A percentile compares a stretch with the other conserved stretches of the same genome.
Conservation (phyloP, 169 alveolate species). For the Cryptosporidium xiaoi region DNA sequence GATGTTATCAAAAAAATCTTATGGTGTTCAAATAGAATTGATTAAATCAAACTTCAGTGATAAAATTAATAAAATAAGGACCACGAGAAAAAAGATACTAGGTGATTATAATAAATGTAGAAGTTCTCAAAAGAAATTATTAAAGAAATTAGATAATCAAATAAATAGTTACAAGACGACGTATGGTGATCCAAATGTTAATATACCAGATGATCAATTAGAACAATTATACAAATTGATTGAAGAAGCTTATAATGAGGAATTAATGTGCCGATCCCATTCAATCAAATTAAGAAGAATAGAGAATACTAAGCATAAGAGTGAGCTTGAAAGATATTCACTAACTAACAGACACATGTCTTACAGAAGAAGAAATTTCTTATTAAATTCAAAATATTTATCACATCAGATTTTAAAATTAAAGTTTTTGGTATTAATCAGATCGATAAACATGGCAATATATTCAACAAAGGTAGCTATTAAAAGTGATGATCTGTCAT, state of each 20-base stretch:
- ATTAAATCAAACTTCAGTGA: neutral
- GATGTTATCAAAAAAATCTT: neutral
- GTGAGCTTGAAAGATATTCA: neutral
- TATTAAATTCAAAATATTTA: neutral
- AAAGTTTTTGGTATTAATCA: neutral
- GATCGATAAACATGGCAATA: conserved; percentile 10
- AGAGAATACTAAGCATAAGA: neutral
- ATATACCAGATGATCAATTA: too few species aligned
- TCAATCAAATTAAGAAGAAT: neutral
- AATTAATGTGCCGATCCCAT: neutral
- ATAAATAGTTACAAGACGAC: too few species aligned
- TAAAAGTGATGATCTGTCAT: neutral
- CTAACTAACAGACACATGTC: neutral
- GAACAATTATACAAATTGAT: too few species aligned
- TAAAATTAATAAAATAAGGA: neutral
- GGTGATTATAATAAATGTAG: too few species aligned
- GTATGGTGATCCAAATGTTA: too few species aligned
- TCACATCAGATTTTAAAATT: neutral
- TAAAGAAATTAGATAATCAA: too few species aligned
- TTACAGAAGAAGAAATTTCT: conserved; percentile 3
- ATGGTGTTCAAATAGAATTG: neutral
- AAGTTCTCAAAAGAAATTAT: too few species aligned
- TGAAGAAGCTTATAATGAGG: too few species aligned
- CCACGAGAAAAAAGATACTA: neutral
- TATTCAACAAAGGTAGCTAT: neutral